These are phyloP conservation scores for Pterocarpus santalinus DNA, from an alignment of 306 rosid species.

Conservation along the genomic window DNA sequence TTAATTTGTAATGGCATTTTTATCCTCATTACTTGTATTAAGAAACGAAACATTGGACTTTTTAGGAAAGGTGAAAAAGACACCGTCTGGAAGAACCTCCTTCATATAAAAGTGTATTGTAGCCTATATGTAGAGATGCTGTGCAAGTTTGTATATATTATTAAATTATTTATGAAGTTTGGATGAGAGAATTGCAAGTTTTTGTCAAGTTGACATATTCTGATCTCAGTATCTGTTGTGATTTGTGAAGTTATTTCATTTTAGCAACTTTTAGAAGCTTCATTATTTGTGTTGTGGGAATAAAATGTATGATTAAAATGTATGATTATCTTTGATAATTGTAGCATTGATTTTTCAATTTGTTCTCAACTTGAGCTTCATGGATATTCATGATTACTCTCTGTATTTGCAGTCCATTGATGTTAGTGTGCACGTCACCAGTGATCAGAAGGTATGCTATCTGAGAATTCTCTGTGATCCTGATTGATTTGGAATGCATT, in stretches of 20 bases:
- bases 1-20: conserved; percentile 9
- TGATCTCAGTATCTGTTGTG: neutral
- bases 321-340: conserved; percentile 27
- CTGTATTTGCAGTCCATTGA: conserved; percentile 82
- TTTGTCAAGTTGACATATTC: conserved; percentile 18
- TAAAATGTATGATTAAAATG: neutral
- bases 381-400: conserved; percentile 39
- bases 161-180: neutral
- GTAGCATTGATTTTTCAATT: neutral
- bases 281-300: neutral
- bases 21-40: neutral
- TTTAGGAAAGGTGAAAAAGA: neutral
- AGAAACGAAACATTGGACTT: neutral
- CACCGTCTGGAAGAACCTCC: neutral
- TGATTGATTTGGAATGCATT: conserved; percentile 14
- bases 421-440: conserved; percentile 88
- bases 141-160: conserved; percentile 3
- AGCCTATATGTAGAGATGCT: neutral
- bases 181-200: neutral
- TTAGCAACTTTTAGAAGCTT: neutral
- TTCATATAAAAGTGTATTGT: neutral
- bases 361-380: conserved; percentile 1
- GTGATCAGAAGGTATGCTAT: conserved; percentile 77
- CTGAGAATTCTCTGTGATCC: neutral
- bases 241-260: neutral